Evolutionary conservation across 2,329 filamentous ascomycete species (phyloP), one percentile per base, ranked within the genome.

Genomic region (Chaetomium olivaceum): DNA sequence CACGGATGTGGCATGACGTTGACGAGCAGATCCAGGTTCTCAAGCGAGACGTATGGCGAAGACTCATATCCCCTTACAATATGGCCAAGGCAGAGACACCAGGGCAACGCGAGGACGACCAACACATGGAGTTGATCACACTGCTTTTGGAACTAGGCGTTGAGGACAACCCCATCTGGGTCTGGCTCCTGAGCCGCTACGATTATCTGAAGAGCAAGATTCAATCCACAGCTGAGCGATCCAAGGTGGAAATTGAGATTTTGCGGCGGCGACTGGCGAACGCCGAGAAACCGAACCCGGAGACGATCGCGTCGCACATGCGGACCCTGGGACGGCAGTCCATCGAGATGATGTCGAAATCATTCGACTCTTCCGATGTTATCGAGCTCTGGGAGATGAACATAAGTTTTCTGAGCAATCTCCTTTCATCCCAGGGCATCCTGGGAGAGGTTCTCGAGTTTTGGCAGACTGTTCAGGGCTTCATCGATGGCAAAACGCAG

Each of bases 381-480:
- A 85, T 96, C 69, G 93, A 97, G 71, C 85, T 98, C 67, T 99
- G 95, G 95, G 93, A 97, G 73, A 92, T 93, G 75, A 88, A 96
- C 69, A 81, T 92, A 66, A 81, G 85, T 0, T 95, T 92, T 68
- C 76, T 98, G 67, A 88, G 81, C 11, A 87, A 85, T 51, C 82
- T 99, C 48, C 81, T 99, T 0, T 93, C 92, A 0, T 79, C 88
- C 7, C 88, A 89, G 68, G 95, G 95, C 4, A 83, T 98, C 19
- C 81, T 99, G 6, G 93, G 92, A 0, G 95, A 99, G 76, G 86
- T 98, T 1, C 79, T 96, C 21, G 93, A 96, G 69, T 98, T 97
- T 76, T 97, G 94, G 92, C 91, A 96, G 70, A 95, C 89, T 16
- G 89, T 93, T 0, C 89, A 96, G 73, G 91, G 91, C 0, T 99